Percentiles rank a stretch among this genome's conserved stretches.
phyloP scores from a whole-genome alignment of 768 basidiomycete species.

The Tulasnella sp. region DNA sequence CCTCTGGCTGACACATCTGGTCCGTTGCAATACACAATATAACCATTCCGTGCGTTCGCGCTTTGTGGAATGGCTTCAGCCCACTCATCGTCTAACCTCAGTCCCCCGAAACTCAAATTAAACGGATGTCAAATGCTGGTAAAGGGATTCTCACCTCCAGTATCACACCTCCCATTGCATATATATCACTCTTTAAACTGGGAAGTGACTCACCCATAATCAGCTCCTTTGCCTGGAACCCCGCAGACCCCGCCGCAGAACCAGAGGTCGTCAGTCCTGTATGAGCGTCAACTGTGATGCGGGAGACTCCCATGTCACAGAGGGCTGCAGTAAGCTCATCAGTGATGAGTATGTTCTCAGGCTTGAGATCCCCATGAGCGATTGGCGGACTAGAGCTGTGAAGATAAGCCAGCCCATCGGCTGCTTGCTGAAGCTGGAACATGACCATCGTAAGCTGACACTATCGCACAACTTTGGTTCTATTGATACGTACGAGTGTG shows the following conservation, averaged over 20 bases:
- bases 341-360: slow-evolving; percentile 1
- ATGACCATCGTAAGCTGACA: background rate
- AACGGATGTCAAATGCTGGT: background rate
- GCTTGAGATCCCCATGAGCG: slow-evolving; percentile 30
- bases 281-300: background rate
- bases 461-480: too few relatives aligned
- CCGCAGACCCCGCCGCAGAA: background rate
- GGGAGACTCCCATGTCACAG: slow-evolving; percentile 14
- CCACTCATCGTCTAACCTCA: background rate
- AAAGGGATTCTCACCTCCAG: background rate
- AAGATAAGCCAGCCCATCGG: slow-evolving; percentile 26
- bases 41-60: background rate
- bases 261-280: background rate
- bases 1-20: background rate
- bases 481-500: background rate
- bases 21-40: background rate
- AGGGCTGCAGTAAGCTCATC: background rate
- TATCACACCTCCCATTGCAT: slow-evolving; percentile 1
- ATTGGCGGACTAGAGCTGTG: slow-evolving; percentile 25
- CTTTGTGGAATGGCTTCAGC: background rate
- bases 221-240: slow-evolving; percentile 4
- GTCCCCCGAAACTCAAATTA: background rate
- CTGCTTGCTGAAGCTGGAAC: slow-evolving; percentile 21
- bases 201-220: background rate
- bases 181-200: background rate